Evolutionary conservation across 2,329 filamentous ascomycete species (phyloP), one percentile per base, ranked within the genome.

Genomic region (Ceratocystis cacaofunesta): DNA sequence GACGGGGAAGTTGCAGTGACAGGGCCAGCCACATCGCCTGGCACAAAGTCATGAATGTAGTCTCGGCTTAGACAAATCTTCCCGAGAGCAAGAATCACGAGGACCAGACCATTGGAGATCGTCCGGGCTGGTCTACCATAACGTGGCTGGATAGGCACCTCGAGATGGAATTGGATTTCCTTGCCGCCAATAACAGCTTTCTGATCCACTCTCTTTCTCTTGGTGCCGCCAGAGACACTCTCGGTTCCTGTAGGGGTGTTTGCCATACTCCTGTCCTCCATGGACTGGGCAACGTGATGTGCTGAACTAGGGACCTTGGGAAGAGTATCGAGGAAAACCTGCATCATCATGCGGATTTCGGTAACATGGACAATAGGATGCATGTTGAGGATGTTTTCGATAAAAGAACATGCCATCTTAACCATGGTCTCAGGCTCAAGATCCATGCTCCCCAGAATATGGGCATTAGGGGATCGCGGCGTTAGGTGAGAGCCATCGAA

Each of bases 71-170:
- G 73, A 70, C 89, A 92, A 12, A 97, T 88, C 71, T 90, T 91
- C 19, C 94, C 94, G 5, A 99, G 77, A 0, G 92, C 92, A 64
- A 97, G 79, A 0, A 96, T 84, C 3, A 92, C 79, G 1, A 96
- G 80, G 1, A 96, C 83, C 48, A 97, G 80, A 0, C 91, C 91
- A 69, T 89, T 95, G 64, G 85, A 82, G 17, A 94, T 85, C 6
- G 87, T 90, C 63, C 86, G 79, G 69, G 81, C 82, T 2, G 84
- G 83, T 65, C 78, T 78, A 28, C 62, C 66, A 30, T 48, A 65
- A 1, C 61, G 52, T 46, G 64, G 58, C 30, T 64, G 48, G n/a
- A 64, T 57, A 46, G 52, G 41, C 19, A 43, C 32, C 25, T 64
- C 36, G n/a, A 36, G 48, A 41, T 46, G 62, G 17, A 57, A 28